Evolutionary conservation across 306 rosid genomes (phyloP).

Genomic region (Cucumis sativus): Cucumber_9930_V3 NC_026656.2:4052501-4053000

Average conservation of each 20-base stretch:
- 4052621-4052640: conserved; percentile 52
- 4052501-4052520: neutral
- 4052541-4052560: neutral
- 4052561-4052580: neutral
- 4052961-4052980: too few relatives aligned
- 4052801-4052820: neutral
- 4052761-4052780: neutral
- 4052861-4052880: too few relatives aligned
- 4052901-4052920: too few relatives aligned
- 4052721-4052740: neutral
- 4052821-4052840: neutral
- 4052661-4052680: conserved; percentile 96
- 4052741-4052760: neutral
- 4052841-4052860: neutral
- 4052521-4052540: neutral
- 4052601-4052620: conserved; percentile 59
- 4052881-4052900: too few relatives aligned
- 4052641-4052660: conserved; percentile 84
- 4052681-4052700: conserved; percentile 61
- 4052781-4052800: neutral
- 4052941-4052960: too few relatives aligned
- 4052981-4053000: too few relatives aligned
- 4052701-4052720: neutral
- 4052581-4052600: neutral
- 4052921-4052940: too few relatives aligned